Evolutionary conservation across 495 filamentous ascomycete species (phyloP).

Genomic region (Penicillium egyptiacum): DNA sequence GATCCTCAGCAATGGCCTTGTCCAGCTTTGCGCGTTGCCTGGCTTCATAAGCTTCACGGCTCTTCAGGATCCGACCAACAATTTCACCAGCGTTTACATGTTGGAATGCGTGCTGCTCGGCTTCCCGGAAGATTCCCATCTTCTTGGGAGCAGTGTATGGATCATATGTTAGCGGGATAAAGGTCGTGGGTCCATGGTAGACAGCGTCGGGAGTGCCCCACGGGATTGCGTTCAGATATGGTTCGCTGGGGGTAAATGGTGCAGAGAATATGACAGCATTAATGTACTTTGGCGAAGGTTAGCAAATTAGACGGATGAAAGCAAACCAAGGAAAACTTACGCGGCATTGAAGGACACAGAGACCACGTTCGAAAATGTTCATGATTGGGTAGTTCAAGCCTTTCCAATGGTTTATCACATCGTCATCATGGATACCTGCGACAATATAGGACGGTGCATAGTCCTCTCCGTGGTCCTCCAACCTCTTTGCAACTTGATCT

Average conservation of each 20-base stretch:
- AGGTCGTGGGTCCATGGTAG: slow-evolving; percentile 92
- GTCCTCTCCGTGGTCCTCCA: slow-evolving; percentile 61
- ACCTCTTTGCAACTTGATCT: slow-evolving; percentile 57
- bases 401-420: slow-evolving; percentile 92
- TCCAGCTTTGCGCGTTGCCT: slow-evolving; percentile 83
- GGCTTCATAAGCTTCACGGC: slow-evolving; percentile 81
- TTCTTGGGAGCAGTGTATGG: slow-evolving; percentile 77
- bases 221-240: slow-evolving; percentile 74
- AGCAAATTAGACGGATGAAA: slow-evolving; percentile 16
- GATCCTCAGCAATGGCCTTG: slow-evolving; percentile 71
- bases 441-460: slow-evolving; percentile 83
- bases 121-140: slow-evolving; percentile 76
- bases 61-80: slow-evolving; percentile 83
- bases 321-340: slow-evolving; percentile 50
- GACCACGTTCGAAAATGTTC: slow-evolving; percentile 95
- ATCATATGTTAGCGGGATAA: slow-evolving; percentile 84
- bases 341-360: slow-evolving; percentile 92
- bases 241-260: slow-evolving; percentile 75
- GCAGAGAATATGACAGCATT: slow-evolving; percentile 84
- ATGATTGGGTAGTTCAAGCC: slow-evolving; percentile 98
- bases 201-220: slow-evolving; percentile 75
- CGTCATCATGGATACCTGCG: slow-evolving; percentile 90
- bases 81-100: slow-evolving; percentile 92
- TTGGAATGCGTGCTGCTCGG: slow-evolving; percentile 71
- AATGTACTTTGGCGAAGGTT: slow-evolving; percentile 62